A percentile compares a stretch with the other conserved stretches of the same genome.
phyloP scores from a whole-genome alignment of 1,139 yeast species.

The Yamadazyma songkhlaensis region DNA sequence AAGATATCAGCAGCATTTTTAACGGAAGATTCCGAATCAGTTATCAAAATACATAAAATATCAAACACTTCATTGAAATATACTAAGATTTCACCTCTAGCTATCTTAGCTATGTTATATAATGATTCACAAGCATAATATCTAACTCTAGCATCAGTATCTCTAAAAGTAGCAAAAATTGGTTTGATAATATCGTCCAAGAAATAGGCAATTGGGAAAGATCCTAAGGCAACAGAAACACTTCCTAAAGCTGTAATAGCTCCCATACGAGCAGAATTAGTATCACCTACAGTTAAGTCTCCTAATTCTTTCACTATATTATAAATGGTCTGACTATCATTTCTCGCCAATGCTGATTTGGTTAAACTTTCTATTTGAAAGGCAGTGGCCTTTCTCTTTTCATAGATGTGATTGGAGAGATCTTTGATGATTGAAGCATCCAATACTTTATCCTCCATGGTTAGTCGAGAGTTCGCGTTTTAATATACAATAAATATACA shows the following conservation, averaged over 20 bases:
- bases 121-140: constrained; percentile 96
- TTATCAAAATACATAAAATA: constrained; percentile 82
- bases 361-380: constrained; percentile 81
- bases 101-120: constrained; percentile 94
- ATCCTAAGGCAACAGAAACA: constrained; percentile 48
- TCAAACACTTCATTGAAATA: constrained; percentile 96
- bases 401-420: constrained; percentile 85
- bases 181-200: constrained; percentile 89
- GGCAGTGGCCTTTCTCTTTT: constrained; percentile 93
- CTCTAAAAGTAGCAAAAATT: constrained; percentile 92
- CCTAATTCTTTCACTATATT: constrained; percentile 42
- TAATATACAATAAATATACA: no score
- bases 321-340: constrained; percentile 67
- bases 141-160: constrained; percentile 93
- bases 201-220: constrained; percentile 55
- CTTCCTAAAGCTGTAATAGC: constrained; percentile 51
- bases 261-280: constrained; percentile 49
- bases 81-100: constrained; percentile 87
- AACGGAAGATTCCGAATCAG: constrained; percentile 89
- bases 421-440: constrained; percentile 82
- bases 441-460: constrained; percentile 35
- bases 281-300: constrained; percentile 40
- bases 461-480: no score
- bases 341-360: constrained; percentile 64
- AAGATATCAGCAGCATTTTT: constrained; percentile 94